A percentile compares a stretch with the other conserved stretches of the same genome.
Evolutionary conservation across 805 yeast species (phyloP).

Genomic region (Myxozyma udenii): DNA sequence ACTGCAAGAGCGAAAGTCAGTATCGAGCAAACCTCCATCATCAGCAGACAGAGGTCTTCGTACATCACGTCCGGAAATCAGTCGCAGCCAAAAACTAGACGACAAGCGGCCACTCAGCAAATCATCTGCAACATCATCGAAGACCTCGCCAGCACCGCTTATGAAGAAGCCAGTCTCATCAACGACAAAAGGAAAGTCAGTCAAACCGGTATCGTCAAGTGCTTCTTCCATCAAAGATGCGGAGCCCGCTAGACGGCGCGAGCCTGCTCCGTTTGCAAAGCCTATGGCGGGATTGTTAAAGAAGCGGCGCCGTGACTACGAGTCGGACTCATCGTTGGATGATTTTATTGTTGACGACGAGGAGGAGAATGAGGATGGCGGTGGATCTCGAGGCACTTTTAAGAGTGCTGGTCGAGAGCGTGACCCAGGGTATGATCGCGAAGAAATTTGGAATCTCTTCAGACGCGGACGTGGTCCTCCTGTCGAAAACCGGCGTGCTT

Average conservation of each 20-base stretch:
- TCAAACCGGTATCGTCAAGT: neutral
- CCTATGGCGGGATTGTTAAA: conserved; percentile 46
- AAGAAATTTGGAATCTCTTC: conserved; percentile 87
- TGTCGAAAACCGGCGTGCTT: neutral
- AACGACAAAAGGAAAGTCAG: neutral
- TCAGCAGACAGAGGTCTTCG: too few relatives aligned
- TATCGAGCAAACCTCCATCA: neutral
- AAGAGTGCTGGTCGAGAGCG: conserved; percentile 28
- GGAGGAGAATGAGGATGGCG: conserved; percentile 40
- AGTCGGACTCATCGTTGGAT: conserved; percentile 38
- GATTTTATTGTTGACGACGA: conserved; percentile 62
- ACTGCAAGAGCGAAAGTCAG: neutral
- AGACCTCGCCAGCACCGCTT: neutral
- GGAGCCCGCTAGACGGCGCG: conserved; percentile 36
- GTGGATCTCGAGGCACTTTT: conserved; percentile 20
- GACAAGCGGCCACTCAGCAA: neutral
- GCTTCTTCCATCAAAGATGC: too few relatives aligned
- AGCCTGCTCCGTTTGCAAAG: conserved; percentile 41
- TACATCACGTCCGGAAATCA: too few relatives aligned
- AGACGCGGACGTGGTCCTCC: conserved; percentile 43
- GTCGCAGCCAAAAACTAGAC: neutral
- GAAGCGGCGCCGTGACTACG: conserved; percentile 36
- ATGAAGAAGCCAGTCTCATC: neutral
- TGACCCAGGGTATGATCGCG: conserved; percentile 63
- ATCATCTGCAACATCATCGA: neutral